Conservation (phyloP, 129 eudicot species). For the Apium graveolens region DNA sequence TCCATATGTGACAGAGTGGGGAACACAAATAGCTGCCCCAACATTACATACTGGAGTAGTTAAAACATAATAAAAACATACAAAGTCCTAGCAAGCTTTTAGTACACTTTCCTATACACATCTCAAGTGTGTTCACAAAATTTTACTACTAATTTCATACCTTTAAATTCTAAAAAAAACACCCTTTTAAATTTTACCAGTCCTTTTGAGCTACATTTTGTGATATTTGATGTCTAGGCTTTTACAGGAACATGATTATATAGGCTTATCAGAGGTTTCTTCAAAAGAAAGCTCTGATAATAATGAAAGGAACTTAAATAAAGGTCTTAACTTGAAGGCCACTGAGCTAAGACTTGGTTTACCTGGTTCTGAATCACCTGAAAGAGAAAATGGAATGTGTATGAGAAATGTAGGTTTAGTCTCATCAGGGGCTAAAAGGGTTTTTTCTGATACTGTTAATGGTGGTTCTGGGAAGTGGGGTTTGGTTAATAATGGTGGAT, state of each 20-base stretch:
- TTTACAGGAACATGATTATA: conserved; percentile 23
- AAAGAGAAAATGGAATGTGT: conserved; percentile 23
- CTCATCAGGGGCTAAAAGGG: conserved; percentile 59
- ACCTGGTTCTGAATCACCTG: conserved; percentile 79
- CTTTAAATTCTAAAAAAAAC: background rate
- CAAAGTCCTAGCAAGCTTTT: background rate
- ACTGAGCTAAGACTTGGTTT: conserved; percentile 79
- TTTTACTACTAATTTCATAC: background rate
- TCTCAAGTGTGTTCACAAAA: background rate
- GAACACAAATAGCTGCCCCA: background rate
- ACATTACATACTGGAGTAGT: background rate
- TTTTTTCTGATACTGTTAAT: conserved; percentile 44
- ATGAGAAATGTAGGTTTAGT: conserved; percentile 9
- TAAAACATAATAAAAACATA: background rate
- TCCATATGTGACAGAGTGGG: background rate
- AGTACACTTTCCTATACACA: background rate
- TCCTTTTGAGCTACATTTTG: background rate
- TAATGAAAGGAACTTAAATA: conserved; percentile 14
- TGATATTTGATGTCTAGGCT: conserved; percentile 29
- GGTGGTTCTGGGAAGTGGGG: conserved; percentile 45
- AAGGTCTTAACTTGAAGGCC: conserved; percentile 54
- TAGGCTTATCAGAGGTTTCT: conserved; percentile 21
- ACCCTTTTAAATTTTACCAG: background rate
- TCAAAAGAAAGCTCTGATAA: conserved; percentile 35
- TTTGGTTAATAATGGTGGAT: conserved; percentile 42